These are phyloP conservation scores for Musa balbisiana DNA, from an alignment of 202 grass and related monocot genomes.

Conservation along the genomic window DNA sequence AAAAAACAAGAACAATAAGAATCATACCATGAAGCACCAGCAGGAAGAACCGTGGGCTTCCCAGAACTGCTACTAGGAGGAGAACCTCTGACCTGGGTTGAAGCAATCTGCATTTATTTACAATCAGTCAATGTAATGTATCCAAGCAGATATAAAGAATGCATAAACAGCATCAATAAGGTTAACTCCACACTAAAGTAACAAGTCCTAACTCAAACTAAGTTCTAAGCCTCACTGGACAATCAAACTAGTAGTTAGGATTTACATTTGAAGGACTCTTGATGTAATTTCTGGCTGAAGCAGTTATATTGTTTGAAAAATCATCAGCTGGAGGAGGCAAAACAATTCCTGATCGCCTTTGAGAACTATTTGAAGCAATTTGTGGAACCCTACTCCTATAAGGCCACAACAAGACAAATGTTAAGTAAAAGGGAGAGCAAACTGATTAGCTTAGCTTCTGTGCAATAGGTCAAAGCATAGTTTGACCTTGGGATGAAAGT, in stretches of 20 bases:
- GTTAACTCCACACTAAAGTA: neutral
- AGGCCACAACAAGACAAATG: neutral
- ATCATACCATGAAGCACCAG: conserved; percentile 66
- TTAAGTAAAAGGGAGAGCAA: neutral
- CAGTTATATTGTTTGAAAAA: conserved; percentile 46
- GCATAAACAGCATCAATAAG: conserved; percentile 5
- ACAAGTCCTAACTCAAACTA: neutral
- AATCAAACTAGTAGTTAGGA: conserved; percentile 16
- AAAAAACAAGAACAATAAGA: conserved; percentile 13
- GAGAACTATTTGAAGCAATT: conserved; percentile 63
- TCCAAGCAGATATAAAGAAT: conserved; percentile 9
- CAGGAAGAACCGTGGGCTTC: conserved; percentile 52
- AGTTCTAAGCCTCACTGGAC: neutral
- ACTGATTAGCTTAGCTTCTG: neutral
- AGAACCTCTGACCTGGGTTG: conserved; percentile 49
- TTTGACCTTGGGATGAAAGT: neutral
- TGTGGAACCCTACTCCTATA: conserved; percentile 91
- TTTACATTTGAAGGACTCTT: conserved; percentile 59
- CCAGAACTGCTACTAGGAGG: conserved; percentile 73
- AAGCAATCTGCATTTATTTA: conserved; percentile 43
- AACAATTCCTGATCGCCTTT: conserved; percentile 59
- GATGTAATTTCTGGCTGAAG: conserved; percentile 45
- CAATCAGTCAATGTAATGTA: conserved; percentile 20
- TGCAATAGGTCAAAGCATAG: neutral
- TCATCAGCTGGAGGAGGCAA: conserved; percentile 81